Conservation (phyloP, 805 yeast species). For the Yarrowia deformans region DNA sequence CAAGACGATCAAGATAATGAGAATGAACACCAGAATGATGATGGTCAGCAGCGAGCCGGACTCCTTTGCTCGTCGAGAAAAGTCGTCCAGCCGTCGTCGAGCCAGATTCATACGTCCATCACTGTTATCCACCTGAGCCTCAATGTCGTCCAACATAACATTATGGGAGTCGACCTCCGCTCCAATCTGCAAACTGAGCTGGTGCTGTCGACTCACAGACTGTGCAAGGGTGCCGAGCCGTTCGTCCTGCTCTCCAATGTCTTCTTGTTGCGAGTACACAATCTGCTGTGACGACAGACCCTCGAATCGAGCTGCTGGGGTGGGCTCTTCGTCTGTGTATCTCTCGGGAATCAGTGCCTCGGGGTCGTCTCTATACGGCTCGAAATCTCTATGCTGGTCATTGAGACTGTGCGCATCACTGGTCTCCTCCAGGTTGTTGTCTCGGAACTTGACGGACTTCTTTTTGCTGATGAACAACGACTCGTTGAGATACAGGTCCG, state of each 20-base stretch:
- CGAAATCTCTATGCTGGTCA: slow-evolving; percentile 37
- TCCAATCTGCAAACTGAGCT: slow-evolving; percentile 52
- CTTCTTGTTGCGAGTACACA: slow-evolving; percentile 46
- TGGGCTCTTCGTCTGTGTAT: slow-evolving; percentile 31
- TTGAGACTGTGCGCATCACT: slow-evolving; percentile 25
- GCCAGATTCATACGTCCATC: slow-evolving; percentile 50
- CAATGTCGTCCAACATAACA: slow-evolving; percentile 52
- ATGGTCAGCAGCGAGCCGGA: slow-evolving; percentile 51
- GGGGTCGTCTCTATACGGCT: slow-evolving; percentile 48
- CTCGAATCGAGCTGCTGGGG: slow-evolving; percentile 35
- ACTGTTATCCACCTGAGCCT: slow-evolving; percentile 51
- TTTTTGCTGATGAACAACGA: slow-evolving; percentile 31
- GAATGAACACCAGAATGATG: slow-evolving; percentile 49
- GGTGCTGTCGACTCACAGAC: slow-evolving; percentile 52
- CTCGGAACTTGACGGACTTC: slow-evolving; percentile 36
- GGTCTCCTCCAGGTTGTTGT: slow-evolving; percentile 27
- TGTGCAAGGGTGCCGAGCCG: slow-evolving; percentile 50
- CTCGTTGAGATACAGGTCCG: slow-evolving; percentile 37
- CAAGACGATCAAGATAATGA: slow-evolving; percentile 51
- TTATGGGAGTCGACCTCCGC: slow-evolving; percentile 52
- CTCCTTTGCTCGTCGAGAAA: slow-evolving; percentile 52
- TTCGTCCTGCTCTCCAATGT: slow-evolving; percentile 51
- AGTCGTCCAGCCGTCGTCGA: slow-evolving; percentile 49
- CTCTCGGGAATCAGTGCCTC: slow-evolving; percentile 40
- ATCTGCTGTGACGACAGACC: slow-evolving; percentile 39